Percentiles rank a stretch among this genome's conserved stretches.
These are phyloP conservation scores for Rhodofomes roseus DNA, from an alignment of 1,284 basidiomycete species.

Conservation along the genomic window DNA sequence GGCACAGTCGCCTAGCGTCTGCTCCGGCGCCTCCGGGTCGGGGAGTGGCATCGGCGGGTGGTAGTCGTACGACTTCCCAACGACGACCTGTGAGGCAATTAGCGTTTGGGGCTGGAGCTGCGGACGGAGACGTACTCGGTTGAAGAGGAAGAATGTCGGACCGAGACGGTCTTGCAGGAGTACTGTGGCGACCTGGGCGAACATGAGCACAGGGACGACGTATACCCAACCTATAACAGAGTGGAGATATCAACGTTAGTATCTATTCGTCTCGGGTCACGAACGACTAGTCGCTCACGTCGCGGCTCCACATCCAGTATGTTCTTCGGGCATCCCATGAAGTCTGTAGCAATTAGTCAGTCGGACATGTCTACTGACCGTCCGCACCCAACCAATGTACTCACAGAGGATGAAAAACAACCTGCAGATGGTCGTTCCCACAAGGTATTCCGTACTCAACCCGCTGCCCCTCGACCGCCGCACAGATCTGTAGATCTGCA, in stretches of 20 bases:
- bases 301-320: slow-evolving; percentile 76
- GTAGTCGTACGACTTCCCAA: slow-evolving; percentile 74
- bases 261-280: not conserved
- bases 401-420: slow-evolving; percentile 74
- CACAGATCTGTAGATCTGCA: slow-evolving; percentile 79
- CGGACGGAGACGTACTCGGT: slow-evolving; percentile 40
- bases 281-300: slow-evolving; percentile 36
- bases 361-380: not conserved
- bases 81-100: slow-evolving; percentile 45
- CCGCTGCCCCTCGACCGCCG: slow-evolving; percentile 69
- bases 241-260: not conserved
- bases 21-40: slow-evolving; percentile 70
- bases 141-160: slow-evolving; percentile 79
- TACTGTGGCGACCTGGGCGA: slow-evolving; percentile 62
- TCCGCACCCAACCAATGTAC: slow-evolving; percentile 25
- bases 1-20: slow-evolving; percentile 78
- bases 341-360: slow-evolving; percentile 50
- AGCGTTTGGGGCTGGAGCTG: not conserved
- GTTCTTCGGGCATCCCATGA: slow-evolving; percentile 80
- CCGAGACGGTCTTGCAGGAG: slow-evolving; percentile 76
- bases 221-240: slow-evolving; percentile 63
- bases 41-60: slow-evolving; percentile 72
- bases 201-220: slow-evolving; percentile 57
- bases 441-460: slow-evolving; percentile 65
- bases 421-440: slow-evolving; percentile 74